Evolutionary conservation across 139 green algal genomes (phyloP).

Genomic region (Chlamydomonas applanata): DNA sequence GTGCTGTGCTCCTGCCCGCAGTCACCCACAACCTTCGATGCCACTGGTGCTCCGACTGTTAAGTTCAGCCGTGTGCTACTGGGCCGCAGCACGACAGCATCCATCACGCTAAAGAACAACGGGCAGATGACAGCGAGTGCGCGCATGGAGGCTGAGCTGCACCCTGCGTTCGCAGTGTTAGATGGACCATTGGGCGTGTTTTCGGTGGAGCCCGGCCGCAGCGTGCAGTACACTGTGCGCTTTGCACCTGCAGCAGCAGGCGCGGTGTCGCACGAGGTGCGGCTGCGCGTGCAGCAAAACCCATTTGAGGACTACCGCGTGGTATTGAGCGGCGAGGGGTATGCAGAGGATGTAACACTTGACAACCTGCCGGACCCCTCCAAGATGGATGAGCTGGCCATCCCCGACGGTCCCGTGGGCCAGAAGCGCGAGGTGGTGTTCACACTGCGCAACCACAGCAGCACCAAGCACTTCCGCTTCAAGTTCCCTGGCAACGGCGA

Average conservation of each 20-base stretch:
- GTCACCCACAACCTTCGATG: slow-evolving; percentile 45
- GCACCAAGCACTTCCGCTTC: slow-evolving; percentile 38
- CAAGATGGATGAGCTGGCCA: slow-evolving; percentile 54
- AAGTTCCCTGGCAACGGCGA: slow-evolving; percentile 43
- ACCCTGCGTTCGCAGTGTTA: slow-evolving; percentile 54
- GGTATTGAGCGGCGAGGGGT: slow-evolving; percentile 54
- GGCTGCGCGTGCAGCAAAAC: slow-evolving; percentile 61
- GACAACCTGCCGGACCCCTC: slow-evolving; percentile 53
- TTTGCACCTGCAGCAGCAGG: slow-evolving; percentile 46
- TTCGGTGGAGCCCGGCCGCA: slow-evolving; percentile 11
- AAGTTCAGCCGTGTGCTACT: slow-evolving; percentile 64
- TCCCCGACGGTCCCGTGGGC: slow-evolving; percentile 59
- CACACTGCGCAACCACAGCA: slow-evolving; percentile 38
- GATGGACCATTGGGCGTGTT: slow-evolving; percentile 14
- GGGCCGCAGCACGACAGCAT: slow-evolving; percentile 30
- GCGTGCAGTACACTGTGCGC: not conserved
- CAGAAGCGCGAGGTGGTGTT: slow-evolving; percentile 20
- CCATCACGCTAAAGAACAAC: slow-evolving; percentile 70
- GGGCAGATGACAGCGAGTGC: slow-evolving; percentile 58
- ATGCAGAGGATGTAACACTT: slow-evolving; percentile 71
- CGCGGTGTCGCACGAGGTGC: slow-evolving; percentile 32
- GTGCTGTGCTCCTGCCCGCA: too few relatives aligned
- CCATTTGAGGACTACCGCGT: slow-evolving; percentile 71
- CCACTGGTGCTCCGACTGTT: slow-evolving; percentile 38
- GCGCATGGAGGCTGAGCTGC: slow-evolving; percentile 51